Evolutionary conservation across 257 asterid genomes (phyloP).

Genomic region (Capsicum baccatum): DNA sequence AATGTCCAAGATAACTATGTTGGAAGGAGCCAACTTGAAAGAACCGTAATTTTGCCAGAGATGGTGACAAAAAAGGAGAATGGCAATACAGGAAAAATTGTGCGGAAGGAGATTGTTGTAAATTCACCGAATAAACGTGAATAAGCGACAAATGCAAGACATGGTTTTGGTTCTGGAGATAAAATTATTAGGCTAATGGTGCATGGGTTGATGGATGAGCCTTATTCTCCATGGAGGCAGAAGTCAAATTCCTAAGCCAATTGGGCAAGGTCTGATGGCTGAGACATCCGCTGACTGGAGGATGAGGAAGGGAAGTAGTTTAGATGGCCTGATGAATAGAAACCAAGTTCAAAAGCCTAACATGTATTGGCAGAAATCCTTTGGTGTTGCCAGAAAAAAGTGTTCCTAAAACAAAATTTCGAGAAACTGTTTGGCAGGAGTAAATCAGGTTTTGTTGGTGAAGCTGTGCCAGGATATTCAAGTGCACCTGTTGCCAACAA

Average conservation of each 20-base stretch:
- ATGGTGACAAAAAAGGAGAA: slow-evolving; percentile 25
- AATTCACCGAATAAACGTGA: slow-evolving; percentile 37
- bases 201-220: slow-evolving; percentile 40
- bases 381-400: slow-evolving; percentile 39
- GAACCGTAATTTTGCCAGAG: not conserved
- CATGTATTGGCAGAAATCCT: slow-evolving; percentile 30
- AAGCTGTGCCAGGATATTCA: slow-evolving; percentile 29
- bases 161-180: slow-evolving; percentile 22
- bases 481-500: too few species aligned
- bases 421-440: slow-evolving; percentile 13
- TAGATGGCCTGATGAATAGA: slow-evolving; percentile 36
- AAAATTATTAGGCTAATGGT: slow-evolving; percentile 40
- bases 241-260: slow-evolving; percentile 30
- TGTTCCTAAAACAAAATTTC: slow-evolving; percentile 19
- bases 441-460: slow-evolving; percentile 28
- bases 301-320: slow-evolving; percentile 40
- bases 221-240: not conserved
- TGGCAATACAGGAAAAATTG: not conserved
- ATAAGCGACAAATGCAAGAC: slow-evolving; percentile 36
- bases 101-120: slow-evolving; percentile 29
- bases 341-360: slow-evolving; percentile 31
- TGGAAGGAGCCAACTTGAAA: too few species aligned
- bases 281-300: slow-evolving; percentile 55
- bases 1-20: too few species aligned
- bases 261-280: slow-evolving; percentile 58